Percentiles rank a stretch among this genome's conserved stretches.
phyloP scores from a whole-genome alignment of 306 rosid genomes.

The Glycyrrhiza uralensis region DNA sequence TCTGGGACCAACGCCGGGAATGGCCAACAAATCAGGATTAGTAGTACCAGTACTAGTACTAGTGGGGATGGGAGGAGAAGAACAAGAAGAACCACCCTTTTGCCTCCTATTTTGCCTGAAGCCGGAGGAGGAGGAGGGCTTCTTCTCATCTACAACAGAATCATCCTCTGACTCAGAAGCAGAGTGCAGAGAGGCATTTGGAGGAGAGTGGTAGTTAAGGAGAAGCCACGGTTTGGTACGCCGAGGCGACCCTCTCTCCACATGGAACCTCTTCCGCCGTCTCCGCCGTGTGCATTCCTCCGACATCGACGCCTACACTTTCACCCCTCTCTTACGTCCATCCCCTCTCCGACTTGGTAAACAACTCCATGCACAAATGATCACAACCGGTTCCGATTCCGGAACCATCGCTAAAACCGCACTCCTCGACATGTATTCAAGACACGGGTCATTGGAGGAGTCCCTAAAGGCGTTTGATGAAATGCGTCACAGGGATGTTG shows the following conservation, averaged over 20 bases:
- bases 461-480: slow-evolving; percentile 51
- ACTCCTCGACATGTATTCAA: slow-evolving; percentile 57
- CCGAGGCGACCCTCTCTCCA: slow-evolving; percentile 17
- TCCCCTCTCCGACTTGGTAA: slow-evolving; percentile 41
- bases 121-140: no score
- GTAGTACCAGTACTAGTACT: no score
- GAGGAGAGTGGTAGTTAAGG: no score
- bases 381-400: slow-evolving; percentile 39
- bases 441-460: slow-evolving; percentile 32
- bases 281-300: slow-evolving; percentile 32
- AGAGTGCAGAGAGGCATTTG: no score
- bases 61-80: no score
- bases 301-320: slow-evolving; percentile 42
- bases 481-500: slow-evolving; percentile 54
- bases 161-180: no score
- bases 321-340: slow-evolving; percentile 46
- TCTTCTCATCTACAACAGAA: no score
- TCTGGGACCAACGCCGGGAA: no score
- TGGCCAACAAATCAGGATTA: no score
- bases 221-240: no score
- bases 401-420: slow-evolving; percentile 52
- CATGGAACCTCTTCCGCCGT: slow-evolving; percentile 41
- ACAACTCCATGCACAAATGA: slow-evolving; percentile 49
- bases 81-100: no score
- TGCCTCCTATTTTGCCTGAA: no score